phyloP scores from a whole-genome alignment of 192 early-diverging fungal genomes.

The Coemansia reversa region DNA sequence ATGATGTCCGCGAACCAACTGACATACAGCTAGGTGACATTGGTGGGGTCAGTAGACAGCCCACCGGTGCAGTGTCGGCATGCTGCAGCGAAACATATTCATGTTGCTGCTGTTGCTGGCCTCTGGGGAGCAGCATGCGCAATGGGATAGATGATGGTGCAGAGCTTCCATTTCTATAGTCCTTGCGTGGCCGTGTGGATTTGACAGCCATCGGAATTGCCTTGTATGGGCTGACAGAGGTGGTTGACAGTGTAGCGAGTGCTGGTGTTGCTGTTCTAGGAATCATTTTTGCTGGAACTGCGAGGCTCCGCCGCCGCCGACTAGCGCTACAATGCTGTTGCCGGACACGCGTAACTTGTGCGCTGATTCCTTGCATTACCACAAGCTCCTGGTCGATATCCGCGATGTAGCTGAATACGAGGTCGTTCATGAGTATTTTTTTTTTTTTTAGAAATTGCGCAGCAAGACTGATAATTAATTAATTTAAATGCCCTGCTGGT shows the following conservation, averaged over 20 bases:
- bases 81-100: background rate
- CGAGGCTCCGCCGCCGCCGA: slow-evolving; percentile 8
- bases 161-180: slow-evolving; percentile 15
- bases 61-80: background rate
- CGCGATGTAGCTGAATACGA: slow-evolving; percentile 24
- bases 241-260: background rate
- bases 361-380: slow-evolving; percentile 41
- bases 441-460: background rate
- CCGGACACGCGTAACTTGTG: slow-evolving; percentile 32
- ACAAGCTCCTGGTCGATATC: slow-evolving; percentile 43
- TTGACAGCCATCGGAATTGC: slow-evolving; percentile 3
- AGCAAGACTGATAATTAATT: background rate
- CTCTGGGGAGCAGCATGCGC: slow-evolving; percentile 26
- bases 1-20: slow-evolving; percentile 1
- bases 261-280: background rate
- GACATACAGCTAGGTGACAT: slow-evolving; percentile 5
- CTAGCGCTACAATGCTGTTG: slow-evolving; percentile 11
- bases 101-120: background rate
- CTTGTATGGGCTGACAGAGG: background rate
- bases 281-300: background rate
- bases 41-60: slow-evolving; percentile 6
- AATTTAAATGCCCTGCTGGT: background rate
- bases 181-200: slow-evolving; percentile 9
- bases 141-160: slow-evolving; percentile 34
- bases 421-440: slow-evolving; percentile 8